Evolutionary conservation across 2,329 filamentous ascomycete species (phyloP), one percentile per base, ranked within the genome.

Genomic region (Epichloe scottii): DNA sequence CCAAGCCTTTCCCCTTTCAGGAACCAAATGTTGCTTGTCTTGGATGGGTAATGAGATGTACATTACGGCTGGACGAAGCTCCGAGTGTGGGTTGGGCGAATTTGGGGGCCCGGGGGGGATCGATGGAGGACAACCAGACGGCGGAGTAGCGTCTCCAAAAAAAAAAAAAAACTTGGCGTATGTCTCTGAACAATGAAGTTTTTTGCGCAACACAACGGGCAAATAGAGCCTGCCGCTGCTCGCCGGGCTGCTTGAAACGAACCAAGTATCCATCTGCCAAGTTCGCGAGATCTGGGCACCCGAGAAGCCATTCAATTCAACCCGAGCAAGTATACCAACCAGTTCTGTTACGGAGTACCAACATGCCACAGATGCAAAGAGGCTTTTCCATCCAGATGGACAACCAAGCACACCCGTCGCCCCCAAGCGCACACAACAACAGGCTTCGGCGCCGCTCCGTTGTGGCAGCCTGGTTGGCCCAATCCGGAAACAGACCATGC

Each of bases 51-150:
- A 33, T 34, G 38, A 19, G 26, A 5, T 30, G 7, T 34, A n/a
- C n/a, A n/a, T n/a, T n/a, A 33, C 46, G 46, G 46, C 40, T 48
- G 35, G 46, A 41, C 10, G 46, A 34, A 33, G 46, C 38, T 41
- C 46, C 46, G 46, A 34, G 38, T 17, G 19, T 44, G 10, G 21
- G 39, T 11, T 44, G 14, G 42, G 21, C 19, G 14, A n/a, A 21
- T 26, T 44, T 44, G 17, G 21, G 23, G 11, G 12, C 23, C 14
- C 14, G 12, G 23, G 42, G 21, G 8, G 23, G 41, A n/a, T 19
- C 23, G 23, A 33, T 7, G 15, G 5, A 14, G 17, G 3, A 26
- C 26, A 8, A 26, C 26, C 26, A 8, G 26, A 26, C 26, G 41
- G 41, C 5, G 41, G 41, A 23, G 40, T 21, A 19, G 19, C 40